phyloP scores from a whole-genome alignment of 2,329 filamentous ascomycete genomes.

The Cladosporium sp. region DNA sequence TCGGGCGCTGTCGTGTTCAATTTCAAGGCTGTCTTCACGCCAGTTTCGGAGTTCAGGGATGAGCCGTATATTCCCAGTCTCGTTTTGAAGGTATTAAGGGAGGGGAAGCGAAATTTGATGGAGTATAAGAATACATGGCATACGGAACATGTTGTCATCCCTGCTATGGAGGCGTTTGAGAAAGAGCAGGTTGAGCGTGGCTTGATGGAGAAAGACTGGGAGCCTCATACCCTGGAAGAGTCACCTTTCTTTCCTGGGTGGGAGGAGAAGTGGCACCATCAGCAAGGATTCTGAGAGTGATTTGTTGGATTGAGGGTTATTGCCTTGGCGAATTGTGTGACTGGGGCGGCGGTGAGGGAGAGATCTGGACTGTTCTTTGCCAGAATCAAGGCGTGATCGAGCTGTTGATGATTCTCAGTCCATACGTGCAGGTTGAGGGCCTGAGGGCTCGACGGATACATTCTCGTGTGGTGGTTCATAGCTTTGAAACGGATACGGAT shows the following conservation, averaged over 20 bases:
- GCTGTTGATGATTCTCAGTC: too few relatives aligned
- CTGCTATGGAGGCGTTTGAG: conserved; percentile 59
- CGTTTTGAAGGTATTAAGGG: conserved; percentile 61
- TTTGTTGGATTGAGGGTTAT: neutral
- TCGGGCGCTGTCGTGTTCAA: conserved; percentile 76
- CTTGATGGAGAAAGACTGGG: conserved; percentile 58
- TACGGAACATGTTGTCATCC: conserved; percentile 66
- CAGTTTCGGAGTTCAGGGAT: conserved; percentile 61
- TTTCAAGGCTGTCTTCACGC: conserved; percentile 82
- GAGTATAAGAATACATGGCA: conserved; percentile 81
- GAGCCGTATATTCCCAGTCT: conserved; percentile 70
- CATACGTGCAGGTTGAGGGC: too few relatives aligned
- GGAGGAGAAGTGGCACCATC: conserved; percentile 66
- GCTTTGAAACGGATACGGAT: too few relatives aligned
- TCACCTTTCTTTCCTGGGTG: conserved; percentile 72
- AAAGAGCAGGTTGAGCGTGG: conserved; percentile 62
- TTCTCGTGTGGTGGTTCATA: too few relatives aligned
- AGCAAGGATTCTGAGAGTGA: conserved; percentile 54
- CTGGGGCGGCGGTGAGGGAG: too few relatives aligned
- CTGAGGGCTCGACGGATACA: too few relatives aligned
- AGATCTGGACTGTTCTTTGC: too few relatives aligned
- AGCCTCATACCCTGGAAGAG: conserved; percentile 64
- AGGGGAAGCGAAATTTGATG: conserved; percentile 67
- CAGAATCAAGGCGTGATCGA: too few relatives aligned
- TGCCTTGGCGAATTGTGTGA: too few relatives aligned